These are phyloP conservation scores for Colletotrichum cordylinicola DNA, from an alignment of 2,329 filamentous ascomycete species.

Conservation along the genomic window DNA sequence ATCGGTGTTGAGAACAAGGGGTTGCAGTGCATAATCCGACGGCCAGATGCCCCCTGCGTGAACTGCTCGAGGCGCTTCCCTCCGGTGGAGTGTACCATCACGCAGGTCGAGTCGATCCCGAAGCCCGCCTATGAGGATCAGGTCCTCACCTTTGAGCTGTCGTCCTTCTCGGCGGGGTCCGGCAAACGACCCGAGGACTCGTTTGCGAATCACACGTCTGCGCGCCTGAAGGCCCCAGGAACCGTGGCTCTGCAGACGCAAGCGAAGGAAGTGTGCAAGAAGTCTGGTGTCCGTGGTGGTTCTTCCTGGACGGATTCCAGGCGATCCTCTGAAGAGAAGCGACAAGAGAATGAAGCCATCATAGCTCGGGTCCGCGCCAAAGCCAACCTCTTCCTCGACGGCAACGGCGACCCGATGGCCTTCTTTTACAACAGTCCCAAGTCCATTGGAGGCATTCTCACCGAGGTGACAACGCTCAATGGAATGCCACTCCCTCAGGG, in stretches of 20 bases:
- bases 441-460: conserved; percentile 25
- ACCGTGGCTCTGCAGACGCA: background rate
- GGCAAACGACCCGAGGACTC: background rate
- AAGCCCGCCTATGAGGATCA: conserved; percentile 11
- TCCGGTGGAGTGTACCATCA: conserved; percentile 20
- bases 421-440: conserved; percentile 21
- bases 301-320: background rate
- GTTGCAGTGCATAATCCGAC: conserved; percentile 21
- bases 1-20: background rate
- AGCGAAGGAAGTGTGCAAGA: background rate
- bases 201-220: background rate
- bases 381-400: conserved; percentile 23
- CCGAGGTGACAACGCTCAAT: conserved; percentile 43
- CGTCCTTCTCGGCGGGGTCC: background rate
- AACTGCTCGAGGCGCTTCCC: conserved; percentile 25
- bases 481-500: conserved; percentile 28
- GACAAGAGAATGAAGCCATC: background rate
- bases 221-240: background rate
- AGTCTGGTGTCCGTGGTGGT: background rate
- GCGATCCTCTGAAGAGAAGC: background rate
- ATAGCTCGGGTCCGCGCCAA: background rate
- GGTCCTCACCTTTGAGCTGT: conserved; percentile 15
- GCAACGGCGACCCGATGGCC: conserved; percentile 24
- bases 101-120: background rate
- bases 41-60: conserved; percentile 3